These are phyloP conservation scores for Rhododendron molle DNA, from an alignment of 148 eudicot species.

Conservation along the genomic window DNA sequence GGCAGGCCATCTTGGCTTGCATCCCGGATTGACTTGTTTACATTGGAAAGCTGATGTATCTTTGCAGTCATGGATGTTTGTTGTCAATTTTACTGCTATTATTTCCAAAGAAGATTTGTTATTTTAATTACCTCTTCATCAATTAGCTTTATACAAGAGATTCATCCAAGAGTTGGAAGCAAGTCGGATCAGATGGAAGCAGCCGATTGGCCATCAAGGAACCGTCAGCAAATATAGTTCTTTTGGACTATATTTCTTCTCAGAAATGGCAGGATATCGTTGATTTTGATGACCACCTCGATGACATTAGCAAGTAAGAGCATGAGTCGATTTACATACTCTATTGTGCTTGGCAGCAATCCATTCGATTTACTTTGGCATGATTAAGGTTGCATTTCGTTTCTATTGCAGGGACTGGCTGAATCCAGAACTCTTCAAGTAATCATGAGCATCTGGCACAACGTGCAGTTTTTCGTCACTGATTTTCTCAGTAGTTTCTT, in stretches of 20 bases:
- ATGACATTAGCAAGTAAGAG: conserved; percentile 83
- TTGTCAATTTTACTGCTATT: neutral
- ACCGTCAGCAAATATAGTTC: conserved; percentile 72
- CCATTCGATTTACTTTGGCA: neutral
- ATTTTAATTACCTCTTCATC: neutral
- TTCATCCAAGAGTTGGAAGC: conserved; percentile 69
- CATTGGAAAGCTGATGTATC: neutral
- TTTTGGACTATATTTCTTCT: conserved; percentile 66
- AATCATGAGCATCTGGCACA: neutral
- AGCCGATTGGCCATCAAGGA: conserved; percentile 47
- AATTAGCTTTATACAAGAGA: conserved; percentile 67
- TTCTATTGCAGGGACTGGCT: conserved; percentile 71
- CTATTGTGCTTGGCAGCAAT: neutral
- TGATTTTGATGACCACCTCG: conserved; percentile 91
- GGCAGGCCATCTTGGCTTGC: neutral
- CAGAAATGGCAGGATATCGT: conserved; percentile 60
- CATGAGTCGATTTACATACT: neutral
- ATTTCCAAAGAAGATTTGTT: neutral
- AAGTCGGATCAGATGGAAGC: conserved; percentile 51
- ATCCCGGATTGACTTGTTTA: neutral
- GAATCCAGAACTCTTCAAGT: conserved; percentile 58
- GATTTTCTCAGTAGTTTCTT: neutral
- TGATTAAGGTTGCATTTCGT: neutral
- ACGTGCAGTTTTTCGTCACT: neutral
- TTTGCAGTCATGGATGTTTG: neutral